Evolutionary conservation across 139 green algal genomes (phyloP).

Genomic region (Bryopsis sp.): DNA sequence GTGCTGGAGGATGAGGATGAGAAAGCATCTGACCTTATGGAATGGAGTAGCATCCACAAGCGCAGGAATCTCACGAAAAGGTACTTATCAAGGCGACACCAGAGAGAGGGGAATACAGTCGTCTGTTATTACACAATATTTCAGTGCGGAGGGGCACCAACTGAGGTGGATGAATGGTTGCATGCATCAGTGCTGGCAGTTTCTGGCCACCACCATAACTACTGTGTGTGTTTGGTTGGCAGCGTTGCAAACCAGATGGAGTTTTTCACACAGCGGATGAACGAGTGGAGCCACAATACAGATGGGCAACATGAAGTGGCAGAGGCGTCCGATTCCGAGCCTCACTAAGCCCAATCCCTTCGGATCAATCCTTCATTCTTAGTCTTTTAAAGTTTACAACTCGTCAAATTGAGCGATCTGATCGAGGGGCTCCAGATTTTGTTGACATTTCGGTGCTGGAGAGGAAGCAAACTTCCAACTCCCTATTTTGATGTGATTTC

Average conservation of each 20-base stretch:
- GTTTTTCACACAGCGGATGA: neutral
- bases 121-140: neutral
- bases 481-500: no score
- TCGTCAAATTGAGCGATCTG: no score
- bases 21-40: neutral
- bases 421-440: no score
- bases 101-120: no score
- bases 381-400: no score
- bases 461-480: no score
- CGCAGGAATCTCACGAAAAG: neutral
- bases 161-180: neutral
- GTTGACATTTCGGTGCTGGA: no score
- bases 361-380: no score
- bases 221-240: neutral
- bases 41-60: neutral
- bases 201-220: neutral
- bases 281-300: neutral
- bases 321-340: no score
- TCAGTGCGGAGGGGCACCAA: neutral
- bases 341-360: no score
- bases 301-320: neutral
- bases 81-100: neutral
- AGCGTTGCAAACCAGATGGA: neutral
- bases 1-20: neutral
- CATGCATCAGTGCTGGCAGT: neutral